Base-by-base conservation (phyloP, 2,329 filamentous ascomycete species). In the Fusarium albosuccineum region DNA sequence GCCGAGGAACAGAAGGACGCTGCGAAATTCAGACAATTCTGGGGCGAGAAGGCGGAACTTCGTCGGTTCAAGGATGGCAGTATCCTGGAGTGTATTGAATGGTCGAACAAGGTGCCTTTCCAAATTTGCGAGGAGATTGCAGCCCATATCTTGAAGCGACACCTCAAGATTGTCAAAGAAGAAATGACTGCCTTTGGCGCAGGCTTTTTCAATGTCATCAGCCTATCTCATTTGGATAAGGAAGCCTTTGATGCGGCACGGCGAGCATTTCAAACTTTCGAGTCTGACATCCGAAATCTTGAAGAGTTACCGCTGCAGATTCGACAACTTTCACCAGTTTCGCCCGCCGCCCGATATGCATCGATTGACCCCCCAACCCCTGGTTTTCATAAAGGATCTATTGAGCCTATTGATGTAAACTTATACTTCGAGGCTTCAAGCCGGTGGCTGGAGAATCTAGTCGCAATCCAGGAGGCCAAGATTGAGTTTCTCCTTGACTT, bases 31-130 rank as follows among this genome's bases (percentile, higher is more conserved):
- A 92, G 93, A 36, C 88, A 90, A 34, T 98, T 99, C 76, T 99
- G 97, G 96, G 96, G 95, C 7, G 91, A 95, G 9, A 97, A 96
- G 76, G 88, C 96, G 2, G 96, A 99, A 77, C 84, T 99, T 45
- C 89, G 96, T 67, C 92, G 96, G 17, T 99, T 99, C 83, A 97
- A 94, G 73, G 94, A 98, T 74, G 96, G 96, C 22, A 95, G 91
- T 71, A 97, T 99, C 68, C 85, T 94, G 9, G 97, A 99, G 78
- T 97, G 92, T 73, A 83, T 98, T 30, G 90, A 97, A 17, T 99
- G 96, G 96, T 84, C 84, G 3, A 86, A 89, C 67, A 85, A 87
- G 56, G 82, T 86, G 2, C 82, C 88, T 2, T 82, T 85, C 3
- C 87, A 90, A 7, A 88, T 97, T 17, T 87, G 93, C 53, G 87